Conservation (phyloP, 306 rosid species). For the Alnus rubra region DNA sequence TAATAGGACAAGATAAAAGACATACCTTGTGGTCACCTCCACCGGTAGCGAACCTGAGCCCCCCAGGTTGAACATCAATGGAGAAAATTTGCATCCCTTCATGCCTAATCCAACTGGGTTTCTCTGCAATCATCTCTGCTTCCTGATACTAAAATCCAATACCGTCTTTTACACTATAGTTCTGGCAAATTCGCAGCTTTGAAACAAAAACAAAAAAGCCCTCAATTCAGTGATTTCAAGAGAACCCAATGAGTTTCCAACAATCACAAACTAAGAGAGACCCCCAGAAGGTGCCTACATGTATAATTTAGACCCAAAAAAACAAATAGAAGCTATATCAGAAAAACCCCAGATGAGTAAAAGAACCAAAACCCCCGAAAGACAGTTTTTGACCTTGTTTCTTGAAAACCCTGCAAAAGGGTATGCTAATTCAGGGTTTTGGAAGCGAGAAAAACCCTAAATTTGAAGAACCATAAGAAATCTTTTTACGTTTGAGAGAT, state of each 20-base stretch:
- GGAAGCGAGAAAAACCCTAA: slow-evolving; percentile 11
- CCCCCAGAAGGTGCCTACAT: not conserved
- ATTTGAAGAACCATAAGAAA: slow-evolving; percentile 3
- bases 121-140: slow-evolving; percentile 82
- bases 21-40: slow-evolving; percentile 99
- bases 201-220: not conserved
- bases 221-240: not conserved
- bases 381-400: slow-evolving; percentile 18
- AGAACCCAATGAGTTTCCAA: not conserved
- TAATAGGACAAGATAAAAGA: not conserved
- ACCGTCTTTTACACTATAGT: slow-evolving; percentile 15
- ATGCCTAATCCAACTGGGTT: slow-evolving; percentile 93
- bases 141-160: slow-evolving; percentile 22
- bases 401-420: slow-evolving; percentile 19
- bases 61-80: slow-evolving; percentile 97
- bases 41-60: slow-evolving; percentile 89
- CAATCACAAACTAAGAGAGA: not conserved
- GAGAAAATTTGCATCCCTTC: slow-evolving; percentile 98
- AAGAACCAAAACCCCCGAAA: not conserved
- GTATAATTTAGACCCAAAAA: not conserved
- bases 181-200: slow-evolving; percentile 3
- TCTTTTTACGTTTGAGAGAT: not conserved
- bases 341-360: not conserved
- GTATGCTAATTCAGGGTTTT: slow-evolving; percentile 19
- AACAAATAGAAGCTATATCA: not conserved